Base-by-base conservation (phyloP, 805 yeast genomes). In the Starmerella stigmatis region DNA sequence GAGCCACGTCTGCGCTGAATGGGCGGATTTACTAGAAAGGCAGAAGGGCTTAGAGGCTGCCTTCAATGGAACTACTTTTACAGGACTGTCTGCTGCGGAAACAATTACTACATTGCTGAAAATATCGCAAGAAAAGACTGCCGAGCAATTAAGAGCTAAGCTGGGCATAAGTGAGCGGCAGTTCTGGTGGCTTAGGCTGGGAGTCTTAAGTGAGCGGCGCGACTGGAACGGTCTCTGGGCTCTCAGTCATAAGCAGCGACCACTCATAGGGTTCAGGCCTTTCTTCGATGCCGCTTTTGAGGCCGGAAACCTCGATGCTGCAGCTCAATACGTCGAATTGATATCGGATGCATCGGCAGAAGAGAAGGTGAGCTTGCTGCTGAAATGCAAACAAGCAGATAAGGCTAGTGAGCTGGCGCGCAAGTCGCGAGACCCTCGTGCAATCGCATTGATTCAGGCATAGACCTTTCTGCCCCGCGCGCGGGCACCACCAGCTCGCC, bases 261-360 rank as follows among this genome's bases (percentile, higher is more conserved):
- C 92, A 0, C 81, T 84, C 0, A 81, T 86, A 33, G 86, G 89
- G 0, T 79, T 79, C 48, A 71, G 69, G 48, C 78, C 81, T 0
- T 78, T 86, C 51, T 81, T 69, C 45, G 65, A 71, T 13, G 72
- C 74, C 30, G 70, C 79, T 30, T 55, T 73, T 32, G 68, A 67
- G 44, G 66, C 71, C 4, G 82, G 78, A 0, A 79, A 79, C 26
- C 63, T 68, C 30, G 65, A 74, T 19, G 78, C 78, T 40, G 84
- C 89, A 1, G 70, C 78, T 0, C 57, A 64, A 16, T 84, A 79
- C 54, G 71, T 86, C 16, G 64, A 68, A 15, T 63, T 75, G 61
- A 76, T 83, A 53, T 46, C 66, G 5, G 63, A 64, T 5, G 50
- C 74, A 34, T 57, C 67, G 5, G 70, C 72, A 50, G 64, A 68